phyloP scores from a whole-genome alignment of 768 basidiomycete genomes.

The Daedalea quercina region DNA sequence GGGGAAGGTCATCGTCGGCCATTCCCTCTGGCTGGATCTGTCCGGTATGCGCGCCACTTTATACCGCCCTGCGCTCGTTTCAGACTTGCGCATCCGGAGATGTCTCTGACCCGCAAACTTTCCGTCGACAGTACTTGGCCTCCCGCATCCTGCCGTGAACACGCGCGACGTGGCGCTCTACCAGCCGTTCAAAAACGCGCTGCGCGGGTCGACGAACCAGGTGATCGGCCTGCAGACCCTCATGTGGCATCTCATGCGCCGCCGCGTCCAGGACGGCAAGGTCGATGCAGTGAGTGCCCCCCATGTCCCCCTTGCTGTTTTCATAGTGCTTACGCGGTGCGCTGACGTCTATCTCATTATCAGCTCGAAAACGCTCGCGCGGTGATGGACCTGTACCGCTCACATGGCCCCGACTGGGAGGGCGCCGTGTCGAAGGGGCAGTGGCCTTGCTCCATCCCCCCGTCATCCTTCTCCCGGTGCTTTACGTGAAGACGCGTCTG shows the following conservation, averaged over 20 bases:
- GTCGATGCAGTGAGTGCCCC: slow-evolving; percentile 58
- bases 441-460: slow-evolving; percentile 75
- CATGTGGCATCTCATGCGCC: slow-evolving; percentile 76
- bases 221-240: slow-evolving; percentile 71
- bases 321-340: neutral
- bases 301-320: too few relatives aligned
- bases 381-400: slow-evolving; percentile 43
- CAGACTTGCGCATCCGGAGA: neutral
- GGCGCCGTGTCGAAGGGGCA: slow-evolving; percentile 45
- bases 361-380: slow-evolving; percentile 77
- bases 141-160: slow-evolving; percentile 70
- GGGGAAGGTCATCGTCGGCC: slow-evolving; percentile 69
- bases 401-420: slow-evolving; percentile 65
- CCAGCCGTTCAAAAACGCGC: slow-evolving; percentile 70
- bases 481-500: slow-evolving; percentile 39
- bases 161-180: slow-evolving; percentile 81
- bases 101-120: neutral
- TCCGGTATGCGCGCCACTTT: slow-evolving; percentile 42
- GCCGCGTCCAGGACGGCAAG: slow-evolving; percentile 67
- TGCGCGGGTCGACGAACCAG: slow-evolving; percentile 54
- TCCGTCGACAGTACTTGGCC: slow-evolving; percentile 55
- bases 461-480: slow-evolving; percentile 75
- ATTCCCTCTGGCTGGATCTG: slow-evolving; percentile 76
- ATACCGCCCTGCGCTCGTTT: neutral
- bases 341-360: slow-evolving; percentile 4